phyloP scores from a whole-genome alignment of 106 monocot species.

The Dioscorea alata region DNA sequence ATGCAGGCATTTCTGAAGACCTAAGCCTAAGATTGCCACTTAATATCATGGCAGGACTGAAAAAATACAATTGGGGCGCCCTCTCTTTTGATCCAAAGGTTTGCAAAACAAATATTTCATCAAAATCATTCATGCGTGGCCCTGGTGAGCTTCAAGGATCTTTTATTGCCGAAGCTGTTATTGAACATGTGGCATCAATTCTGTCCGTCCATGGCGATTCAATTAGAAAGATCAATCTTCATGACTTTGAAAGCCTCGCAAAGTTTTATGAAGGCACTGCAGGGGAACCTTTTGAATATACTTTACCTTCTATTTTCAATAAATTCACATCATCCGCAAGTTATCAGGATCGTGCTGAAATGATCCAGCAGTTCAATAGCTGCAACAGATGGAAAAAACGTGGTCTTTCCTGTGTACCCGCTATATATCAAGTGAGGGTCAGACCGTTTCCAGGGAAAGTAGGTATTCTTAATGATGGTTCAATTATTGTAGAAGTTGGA shows the following conservation, averaged over 20 bases:
- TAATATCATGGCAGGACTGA: constrained; percentile 40
- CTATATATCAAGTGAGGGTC: constrained; percentile 31
- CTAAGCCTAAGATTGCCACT: constrained; percentile 39
- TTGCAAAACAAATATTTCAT: constrained; percentile 62
- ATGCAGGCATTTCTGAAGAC: constrained; percentile 70
- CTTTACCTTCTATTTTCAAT: constrained; percentile 41
- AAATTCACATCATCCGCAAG: constrained; percentile 24
- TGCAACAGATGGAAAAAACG: constrained; percentile 60
- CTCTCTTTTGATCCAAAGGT: constrained; percentile 62
- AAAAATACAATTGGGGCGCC: constrained; percentile 86
- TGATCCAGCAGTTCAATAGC: constrained; percentile 41
- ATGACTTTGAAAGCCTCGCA: constrained; percentile 54
- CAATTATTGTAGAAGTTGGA: constrained; percentile 82
- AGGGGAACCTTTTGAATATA: constrained; percentile 49
- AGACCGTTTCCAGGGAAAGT: constrained; percentile 69
- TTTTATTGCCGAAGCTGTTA: constrained; percentile 70
- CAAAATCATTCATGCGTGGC: constrained; percentile 69
- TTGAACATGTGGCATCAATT: constrained; percentile 65
- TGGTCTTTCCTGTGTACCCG: constrained; percentile 64
- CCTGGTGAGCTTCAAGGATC: constrained; percentile 84
- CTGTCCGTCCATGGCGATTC: constrained; percentile 40
- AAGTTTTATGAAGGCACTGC: constrained; percentile 33
- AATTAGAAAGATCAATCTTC: constrained; percentile 53
- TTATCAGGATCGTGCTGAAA: constrained; percentile 24
- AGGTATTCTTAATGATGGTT: constrained; percentile 63